phyloP scores from a whole-genome alignment of 1,139 yeast genomes.

The Suhomyces bokatorum region DNA sequence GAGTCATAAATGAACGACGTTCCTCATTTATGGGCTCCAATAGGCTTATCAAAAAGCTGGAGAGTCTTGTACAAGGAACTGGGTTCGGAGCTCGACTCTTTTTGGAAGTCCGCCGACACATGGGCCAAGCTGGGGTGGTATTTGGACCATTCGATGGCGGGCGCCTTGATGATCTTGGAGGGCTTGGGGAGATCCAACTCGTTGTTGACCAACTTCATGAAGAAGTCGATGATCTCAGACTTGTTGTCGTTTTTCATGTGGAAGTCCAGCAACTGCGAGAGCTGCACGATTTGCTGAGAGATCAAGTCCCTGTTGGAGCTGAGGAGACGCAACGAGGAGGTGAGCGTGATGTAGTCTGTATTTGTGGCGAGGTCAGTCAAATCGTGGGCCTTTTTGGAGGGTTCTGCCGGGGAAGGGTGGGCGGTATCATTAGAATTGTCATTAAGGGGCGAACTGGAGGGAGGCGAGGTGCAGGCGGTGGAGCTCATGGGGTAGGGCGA shows the following conservation, averaged over 20 bases:
- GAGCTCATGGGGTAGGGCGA: conserved; percentile 10
- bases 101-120: conserved; percentile 16
- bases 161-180: conserved; percentile 35
- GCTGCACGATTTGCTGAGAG: conserved; percentile 34
- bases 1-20: conserved; percentile 3
- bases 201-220: conserved; percentile 31
- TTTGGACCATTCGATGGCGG: conserved; percentile 40
- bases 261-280: conserved; percentile 25
- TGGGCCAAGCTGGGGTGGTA: conserved; percentile 22
- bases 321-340: conserved; percentile 37
- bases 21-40: conserved; percentile 4
- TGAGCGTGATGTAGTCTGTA: conserved; percentile 42
- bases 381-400: background rate
- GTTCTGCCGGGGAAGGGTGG: background rate
- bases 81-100: conserved; percentile 1
- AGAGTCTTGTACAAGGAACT: conserved; percentile 9
- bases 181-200: conserved; percentile 41
- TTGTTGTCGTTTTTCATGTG: conserved; percentile 20
- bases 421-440: conserved; percentile 6
- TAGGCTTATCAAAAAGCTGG: conserved; percentile 11
- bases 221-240: conserved; percentile 31
- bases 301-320: conserved; percentile 26
- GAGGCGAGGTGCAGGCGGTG: conserved; percentile 12
- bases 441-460: conserved; percentile 10
- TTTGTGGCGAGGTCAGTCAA: conserved; percentile 27